These are phyloP conservation scores for Neurospora sp. DNA, from an alignment of 495 filamentous ascomycete genomes.

Conservation along the genomic window DNA sequence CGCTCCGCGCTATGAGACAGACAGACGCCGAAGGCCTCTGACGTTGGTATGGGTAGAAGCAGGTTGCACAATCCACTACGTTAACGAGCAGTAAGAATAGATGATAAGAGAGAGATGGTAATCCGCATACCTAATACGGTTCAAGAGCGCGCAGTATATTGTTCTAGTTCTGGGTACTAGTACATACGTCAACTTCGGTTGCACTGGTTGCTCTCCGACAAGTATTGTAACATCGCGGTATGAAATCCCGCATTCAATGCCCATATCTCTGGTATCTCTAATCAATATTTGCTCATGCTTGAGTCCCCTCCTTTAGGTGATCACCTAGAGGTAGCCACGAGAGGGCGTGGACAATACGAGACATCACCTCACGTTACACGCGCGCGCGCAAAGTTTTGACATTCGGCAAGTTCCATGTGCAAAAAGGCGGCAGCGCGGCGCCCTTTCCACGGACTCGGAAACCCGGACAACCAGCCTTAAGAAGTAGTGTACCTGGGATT, in stretches of 20 bases:
- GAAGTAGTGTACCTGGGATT: not conserved
- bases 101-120: not conserved
- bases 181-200: not conserved
- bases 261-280: not conserved
- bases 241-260: not conserved
- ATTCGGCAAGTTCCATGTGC: not conserved
- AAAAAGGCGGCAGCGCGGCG: not conserved
- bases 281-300: not conserved
- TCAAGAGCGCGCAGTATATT: not conserved
- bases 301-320: not conserved
- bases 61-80: not conserved
- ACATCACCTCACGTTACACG: not conserved
- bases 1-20: not conserved
- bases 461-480: not conserved
- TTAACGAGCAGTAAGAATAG: not conserved
- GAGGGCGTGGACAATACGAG: not conserved
- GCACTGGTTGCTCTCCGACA: not conserved
- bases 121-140: not conserved
- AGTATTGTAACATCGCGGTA: not conserved
- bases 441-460: not conserved
- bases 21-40: not conserved
- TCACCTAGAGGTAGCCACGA: not conserved
- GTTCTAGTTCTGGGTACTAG: not conserved
- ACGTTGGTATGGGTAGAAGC: not conserved
- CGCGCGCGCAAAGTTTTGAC: not conserved